Base-by-base conservation (phyloP, 768 basidiomycete species). In the Tulasnella sp. region DNA sequence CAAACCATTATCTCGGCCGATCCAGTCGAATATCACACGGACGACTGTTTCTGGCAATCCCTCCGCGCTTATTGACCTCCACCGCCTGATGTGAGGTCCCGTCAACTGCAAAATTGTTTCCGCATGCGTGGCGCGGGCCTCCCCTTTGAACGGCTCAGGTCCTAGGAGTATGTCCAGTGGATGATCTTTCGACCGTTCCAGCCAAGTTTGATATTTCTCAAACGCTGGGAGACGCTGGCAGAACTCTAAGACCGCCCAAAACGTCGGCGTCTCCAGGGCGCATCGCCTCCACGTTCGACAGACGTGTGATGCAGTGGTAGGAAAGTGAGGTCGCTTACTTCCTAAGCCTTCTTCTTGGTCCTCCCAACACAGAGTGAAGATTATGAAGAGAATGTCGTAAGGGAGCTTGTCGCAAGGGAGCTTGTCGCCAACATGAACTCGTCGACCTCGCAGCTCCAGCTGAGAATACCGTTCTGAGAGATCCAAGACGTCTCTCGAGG, bases 21-120 rank as follows among this genome's bases (percentile, higher is more conserved):
- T 2, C 84, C 79, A 0, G 88, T 90, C 36, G 88, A 88, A 2
- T 89, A 89, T 8, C 89, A 89, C 29, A 88, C 88, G 73, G 89
- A 82, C 7, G 82, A 64, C 15, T 12, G 25, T 64, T 15, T 34
- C 17, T 29, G 58, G 58, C 11, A 64, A 17, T 11, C 8, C 17
- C 22, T 34, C 22, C 12, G 31, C 25, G 11, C 58, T 11, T 81
- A 2, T 84, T 86, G 79, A 86, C 90, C 25, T 79, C 83, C 34
- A 54, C 58, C 58, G 58, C 58, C 9, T 19, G 29, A 64, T 1
- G 11, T 64, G 58, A 14, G 58, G 58, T 34, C 4, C 15, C 29
- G 31, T 64, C 58, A 64, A 12, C 58, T 29, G 25, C 29, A 64
- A 6, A 25, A 64, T 64, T 9, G 6, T 14, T 34, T 34, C 14